Percentiles rank a stretch among this genome's conserved stretches.
These are phyloP conservation scores for Dictyostelium citrinum DNA, from an alignment of 78 protist species.

Conservation along the genomic window DNA sequence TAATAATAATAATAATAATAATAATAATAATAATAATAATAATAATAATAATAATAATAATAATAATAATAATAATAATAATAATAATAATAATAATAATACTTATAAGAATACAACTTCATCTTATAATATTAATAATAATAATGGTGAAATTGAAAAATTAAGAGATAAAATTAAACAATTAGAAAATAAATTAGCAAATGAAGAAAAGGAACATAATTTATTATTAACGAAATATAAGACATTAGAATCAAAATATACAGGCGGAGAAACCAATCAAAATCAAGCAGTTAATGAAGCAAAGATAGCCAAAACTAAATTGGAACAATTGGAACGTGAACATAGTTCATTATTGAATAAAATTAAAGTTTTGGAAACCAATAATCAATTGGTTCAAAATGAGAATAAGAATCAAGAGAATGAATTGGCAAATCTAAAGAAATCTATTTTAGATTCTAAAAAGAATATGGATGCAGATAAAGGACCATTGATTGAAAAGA, in stretches of 20 bases:
- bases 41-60: no score
- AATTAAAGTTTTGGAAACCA: slow-evolving; percentile 19
- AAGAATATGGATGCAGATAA: slow-evolving; percentile 36
- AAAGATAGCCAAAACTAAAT: not conserved
- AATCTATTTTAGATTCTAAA: not conserved
- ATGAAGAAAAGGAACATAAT: not conserved
- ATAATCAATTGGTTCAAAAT: slow-evolving; percentile 21
- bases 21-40: no score
- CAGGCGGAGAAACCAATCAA: not conserved
- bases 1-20: no score
- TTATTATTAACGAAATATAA: not conserved
- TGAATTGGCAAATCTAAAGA: not conserved
- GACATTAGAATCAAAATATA: not conserved
- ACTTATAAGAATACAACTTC: not conserved
- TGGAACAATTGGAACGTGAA: not conserved
- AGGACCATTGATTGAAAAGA: slow-evolving; percentile 33
- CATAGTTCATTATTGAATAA: not conserved
- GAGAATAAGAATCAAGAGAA: slow-evolving; percentile 8
- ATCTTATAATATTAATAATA: not conserved
- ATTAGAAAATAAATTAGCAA: slow-evolving; percentile 5
- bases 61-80: not conserved
- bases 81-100: not conserved
- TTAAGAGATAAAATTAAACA: slow-evolving; percentile 2
- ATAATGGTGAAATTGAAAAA: slow-evolving; percentile 5
- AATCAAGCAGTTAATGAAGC: not conserved